Base-by-base conservation (phyloP, 1,284 basidiomycete species). In the Naganishia cerealis region DNA sequence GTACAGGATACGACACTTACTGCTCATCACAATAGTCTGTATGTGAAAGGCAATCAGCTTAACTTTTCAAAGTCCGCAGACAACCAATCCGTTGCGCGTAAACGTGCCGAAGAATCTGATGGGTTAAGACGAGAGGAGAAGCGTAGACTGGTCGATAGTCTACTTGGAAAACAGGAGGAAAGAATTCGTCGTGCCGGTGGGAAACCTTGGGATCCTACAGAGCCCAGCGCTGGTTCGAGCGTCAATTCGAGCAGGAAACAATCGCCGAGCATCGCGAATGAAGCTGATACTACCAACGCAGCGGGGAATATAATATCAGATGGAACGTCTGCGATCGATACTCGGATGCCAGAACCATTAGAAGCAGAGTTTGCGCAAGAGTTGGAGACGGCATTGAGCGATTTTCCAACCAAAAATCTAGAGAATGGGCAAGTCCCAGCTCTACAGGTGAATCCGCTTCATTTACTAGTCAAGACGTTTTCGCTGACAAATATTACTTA, bases 281-380 rank as follows among this genome's bases (percentile, higher is more conserved):
- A 53, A 16, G 33, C 12, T 13, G 24, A 36, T 1, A 38, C n/a
- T 13, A 40, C 15, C 3, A 26, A 12, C 3, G 26, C 13, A 36
- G 36, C 12, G 38, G 48, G 26, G 38, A 18, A 12, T 4, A 21
- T 38, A 15, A 53, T n/a, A 39, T 38, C 50, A 15, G 61, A 54
- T 10, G 18, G 36, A 12, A 54, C 50, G 16, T 63, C 61, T 21
- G 61, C 61, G 15, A 29, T 63, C 42, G 61, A 63, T 52, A 63
- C 61, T 18, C 61, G 50, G 0, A 24, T 63, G 50, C 50, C 61
- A n/a, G 61, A 63, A 13, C 26, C 50, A 26, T 36, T 42, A 16
- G 61, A 63, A 16, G 61, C 61, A 63, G 61, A 53, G 50, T 54
- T 63, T 42, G 61, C 61, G 29, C 61, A 63, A 52, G 53, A 21